Base-by-base conservation (phyloP, 768 basidiomycete genomes). In the Heimioporus sp. region DNA sequence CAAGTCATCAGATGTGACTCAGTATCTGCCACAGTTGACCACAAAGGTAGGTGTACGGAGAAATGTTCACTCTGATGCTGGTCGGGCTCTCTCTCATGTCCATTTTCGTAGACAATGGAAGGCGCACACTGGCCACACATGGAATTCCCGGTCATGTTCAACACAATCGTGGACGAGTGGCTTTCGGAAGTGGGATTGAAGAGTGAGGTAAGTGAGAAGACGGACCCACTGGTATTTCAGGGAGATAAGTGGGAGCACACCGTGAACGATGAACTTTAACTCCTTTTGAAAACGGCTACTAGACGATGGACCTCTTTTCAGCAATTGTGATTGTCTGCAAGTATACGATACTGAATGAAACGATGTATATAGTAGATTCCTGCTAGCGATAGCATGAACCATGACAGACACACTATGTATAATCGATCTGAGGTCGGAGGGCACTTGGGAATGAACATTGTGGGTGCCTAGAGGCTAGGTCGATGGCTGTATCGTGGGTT, bases 101-200 rank as follows among this genome's bases (percentile, higher is more conserved):
- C 28, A 36, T 48, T 5, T n/a, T 32, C 38, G 8, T 49, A 84
- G 82, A 68, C 72, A 3, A 68, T 86, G 49, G 62, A 68, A 8
- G 80, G 80, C 0, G 77, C 81, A 5, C 87, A 89, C 63, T 88
- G 87, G 86, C 72, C 78, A 9, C 87, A 87, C 35, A 68, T 88
- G 17, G 87, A 89, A 63, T 64, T 75, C 52, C 80, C 85, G 0
- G 49, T 66, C 2, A 66, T 68, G 39, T 78, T 83, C 63, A 89
- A 88, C 55, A 43, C 51, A 0, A 66, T 78, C 42, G 68, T 85
- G 48, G 71, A 73, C 16, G 63, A 73, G 34, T 88, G 86, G 85
- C 70, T 89, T 40, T 54, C 60, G 3, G 48, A 17, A 9, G 19
- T 59, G 10, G 49, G 20, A 10, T n/a, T 34, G 12, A 51, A 43